Base-by-base conservation (phyloP, 2,329 filamentous ascomycete genomes). In the Aspergillus ochraceoroseus region DNA sequence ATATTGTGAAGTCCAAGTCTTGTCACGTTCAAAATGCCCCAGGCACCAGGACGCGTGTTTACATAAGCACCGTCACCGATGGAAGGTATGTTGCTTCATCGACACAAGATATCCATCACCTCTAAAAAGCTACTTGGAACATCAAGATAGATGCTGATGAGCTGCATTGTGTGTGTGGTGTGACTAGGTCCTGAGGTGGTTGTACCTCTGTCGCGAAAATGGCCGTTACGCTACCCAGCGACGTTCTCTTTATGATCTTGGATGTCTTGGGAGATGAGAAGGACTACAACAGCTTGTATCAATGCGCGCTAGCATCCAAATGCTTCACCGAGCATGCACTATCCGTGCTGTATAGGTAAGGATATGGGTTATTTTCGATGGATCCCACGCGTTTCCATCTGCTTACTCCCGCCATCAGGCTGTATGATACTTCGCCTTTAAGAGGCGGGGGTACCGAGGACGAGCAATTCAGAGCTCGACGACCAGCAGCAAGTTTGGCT, bases 341-440 rank as follows among this genome's bases (percentile, higher is more conserved):
- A 23, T 22, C 42, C 7, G 44, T 48, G 32, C 33, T 60, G 7
- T 60, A 59, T 23, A 48, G 54, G 56, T 61, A 19, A 47, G 51
- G 26, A 17, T n/a, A 22, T 7, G 32, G 8, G 13, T 27, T 40
- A 8, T 36, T 4, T 25, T 39, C 20, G n/a, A 32, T 29, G 27
- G 18, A 41, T 29, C 17, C 5, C 7, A 35, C 13, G 17, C 31
- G 11, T 23, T 22, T 12, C n/a, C 18, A 13, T 19, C 8, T 19
- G 20, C 34, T 48, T 20, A 50, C 35, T 29, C 38, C 6, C 19
- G 18, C n/a, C 32, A 5, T 14, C 33, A 75, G 73, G 48, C 68
- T 73, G 34, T 66, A 74, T 38, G 66, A 75, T 45, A 56, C 64
- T n/a, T 70, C 68, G 5, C 61, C 65, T 5, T 64, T 71, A 11